Conservation (phyloP, 2,329 filamentous ascomycete genomes). For the Ambrosiella xylebori region DNA sequence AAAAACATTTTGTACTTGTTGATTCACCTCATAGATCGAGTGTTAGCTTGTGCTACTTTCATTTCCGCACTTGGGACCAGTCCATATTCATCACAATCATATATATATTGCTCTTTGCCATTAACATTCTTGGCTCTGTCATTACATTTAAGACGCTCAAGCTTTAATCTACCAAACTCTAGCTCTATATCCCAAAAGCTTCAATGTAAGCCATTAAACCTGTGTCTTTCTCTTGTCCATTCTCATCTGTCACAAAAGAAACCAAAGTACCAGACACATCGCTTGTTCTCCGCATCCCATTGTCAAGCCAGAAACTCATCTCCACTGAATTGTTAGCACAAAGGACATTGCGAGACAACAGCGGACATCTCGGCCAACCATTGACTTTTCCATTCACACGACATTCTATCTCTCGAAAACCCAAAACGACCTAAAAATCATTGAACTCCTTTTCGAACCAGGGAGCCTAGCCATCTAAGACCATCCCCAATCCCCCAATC, state of each 20-base stretch:
- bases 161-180: background rate
- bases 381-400: background rate
- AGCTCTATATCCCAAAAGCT: background rate
- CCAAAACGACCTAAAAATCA: background rate
- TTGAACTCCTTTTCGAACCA: constrained; percentile 1
- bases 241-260: background rate
- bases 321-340: background rate
- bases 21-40: no score
- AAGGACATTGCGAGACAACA: background rate
- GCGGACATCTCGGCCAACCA: background rate
- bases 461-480: background rate
- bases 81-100: no score
- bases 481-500: background rate
- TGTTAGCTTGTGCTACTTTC: no score
- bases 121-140: background rate
- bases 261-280: background rate
- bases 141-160: background rate
- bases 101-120: background rate
- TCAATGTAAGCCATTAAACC: background rate
- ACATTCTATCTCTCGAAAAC: background rate
- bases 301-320: background rate
- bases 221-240: background rate
- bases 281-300: background rate
- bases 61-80: no score
- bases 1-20: no score